phyloP scores from a whole-genome alignment of 371 early-diverging fungal genomes.

The Neoconidiobolus thromboides region DNA sequence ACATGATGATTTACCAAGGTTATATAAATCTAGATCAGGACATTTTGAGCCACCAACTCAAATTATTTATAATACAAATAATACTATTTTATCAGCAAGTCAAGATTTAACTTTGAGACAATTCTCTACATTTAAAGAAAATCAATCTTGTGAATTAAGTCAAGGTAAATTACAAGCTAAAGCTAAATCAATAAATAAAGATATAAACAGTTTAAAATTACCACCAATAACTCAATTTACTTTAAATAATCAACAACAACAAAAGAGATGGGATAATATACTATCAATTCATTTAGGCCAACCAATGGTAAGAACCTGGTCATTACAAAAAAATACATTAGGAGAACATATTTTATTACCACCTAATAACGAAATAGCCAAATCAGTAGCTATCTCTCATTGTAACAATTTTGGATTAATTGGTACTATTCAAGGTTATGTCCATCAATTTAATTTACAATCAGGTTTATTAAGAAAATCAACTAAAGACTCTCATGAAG shows the following conservation, averaged over 20 bases:
- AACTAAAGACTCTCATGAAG: constrained; percentile 49
- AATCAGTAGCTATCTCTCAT: constrained; percentile 50
- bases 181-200: constrained; percentile 30
- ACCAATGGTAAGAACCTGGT: constrained; percentile 60
- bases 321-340: constrained; percentile 44
- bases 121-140: constrained; percentile 68
- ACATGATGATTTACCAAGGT: constrained; percentile 52
- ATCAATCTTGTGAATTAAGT: constrained; percentile 62
- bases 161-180: constrained; percentile 49
- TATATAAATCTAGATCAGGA: constrained; percentile 64
- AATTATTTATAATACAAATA: constrained; percentile 50
- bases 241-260: constrained; percentile 32
- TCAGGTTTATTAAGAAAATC: constrained; percentile 59
- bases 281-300: constrained; percentile 66
- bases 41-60: constrained; percentile 69
- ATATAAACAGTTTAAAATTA: constrained; percentile 43
- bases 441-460: constrained; percentile 90
- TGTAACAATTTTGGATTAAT: constrained; percentile 88
- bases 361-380: constrained; percentile 39
- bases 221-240: constrained; percentile 55
- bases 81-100: constrained; percentile 66
- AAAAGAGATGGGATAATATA: constrained; percentile 81
- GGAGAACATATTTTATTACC: constrained; percentile 44
- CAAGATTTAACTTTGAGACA: constrained; percentile 62
- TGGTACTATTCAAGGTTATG: constrained; percentile 50